These are phyloP conservation scores for Yamadazyma scolyti DNA, from an alignment of 805 yeast species.

Conservation along the genomic window DNA sequence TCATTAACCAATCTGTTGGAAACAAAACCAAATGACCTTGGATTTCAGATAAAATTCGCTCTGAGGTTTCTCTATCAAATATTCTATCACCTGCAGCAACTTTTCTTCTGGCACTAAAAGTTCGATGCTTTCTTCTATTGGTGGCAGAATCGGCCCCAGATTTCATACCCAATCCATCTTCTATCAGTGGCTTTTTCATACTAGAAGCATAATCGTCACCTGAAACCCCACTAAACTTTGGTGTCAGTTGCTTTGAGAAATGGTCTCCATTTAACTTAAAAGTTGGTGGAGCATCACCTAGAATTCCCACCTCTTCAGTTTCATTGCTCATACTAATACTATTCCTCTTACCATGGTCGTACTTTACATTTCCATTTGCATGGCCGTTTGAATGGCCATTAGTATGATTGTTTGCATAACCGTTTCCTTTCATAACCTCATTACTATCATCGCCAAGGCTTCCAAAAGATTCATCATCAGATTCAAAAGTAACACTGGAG, in stretches of 20 bases:
- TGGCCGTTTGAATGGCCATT: constrained; percentile 6
- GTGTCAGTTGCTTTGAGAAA: constrained; percentile 3
- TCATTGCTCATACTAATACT: constrained; percentile 24
- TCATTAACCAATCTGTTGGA: constrained; percentile 86
- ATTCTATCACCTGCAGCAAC: constrained; percentile 46
- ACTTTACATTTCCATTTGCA: constrained; percentile 3
- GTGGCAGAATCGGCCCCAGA: constrained; percentile 1
- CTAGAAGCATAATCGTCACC: not conserved
- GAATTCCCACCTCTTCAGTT: constrained; percentile 30
- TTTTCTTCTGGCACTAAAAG: constrained; percentile 20
- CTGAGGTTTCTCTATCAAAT: constrained; percentile 74
- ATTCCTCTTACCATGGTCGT: constrained; percentile 6
- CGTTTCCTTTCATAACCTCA: too few relatives aligned
- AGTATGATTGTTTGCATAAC: too few relatives aligned
- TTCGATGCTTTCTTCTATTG: constrained; percentile 13
- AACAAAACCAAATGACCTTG: constrained; percentile 89
- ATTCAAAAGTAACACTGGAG: constrained; percentile 9
- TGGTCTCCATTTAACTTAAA: not conserved
- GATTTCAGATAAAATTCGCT: constrained; percentile 61
- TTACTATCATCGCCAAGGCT: too few relatives aligned
- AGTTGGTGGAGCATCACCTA: constrained; percentile 33
- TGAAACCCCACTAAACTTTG: constrained; percentile 2
- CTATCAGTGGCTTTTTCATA: too few relatives aligned
- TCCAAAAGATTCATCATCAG: constrained; percentile 14
- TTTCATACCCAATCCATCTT: constrained; percentile 1